Conservation (phyloP, 176 grass and related monocot species). For the Carex parvula region DNA sequence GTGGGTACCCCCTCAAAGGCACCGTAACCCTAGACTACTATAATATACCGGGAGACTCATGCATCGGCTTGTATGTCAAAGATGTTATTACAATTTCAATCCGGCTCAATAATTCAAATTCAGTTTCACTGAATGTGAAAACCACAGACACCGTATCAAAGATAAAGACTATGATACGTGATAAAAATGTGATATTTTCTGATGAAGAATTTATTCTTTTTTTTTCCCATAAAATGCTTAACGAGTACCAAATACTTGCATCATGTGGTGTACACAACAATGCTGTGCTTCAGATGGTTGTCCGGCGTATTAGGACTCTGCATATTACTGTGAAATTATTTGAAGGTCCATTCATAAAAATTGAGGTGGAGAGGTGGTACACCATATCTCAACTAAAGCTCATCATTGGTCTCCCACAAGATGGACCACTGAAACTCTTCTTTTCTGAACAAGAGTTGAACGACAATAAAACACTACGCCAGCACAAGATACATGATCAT, state of each 20-base stretch:
- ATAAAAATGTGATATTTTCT: slow-evolving; percentile 1
- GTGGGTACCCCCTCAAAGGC: background rate
- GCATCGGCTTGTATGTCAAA: slow-evolving; percentile 20
- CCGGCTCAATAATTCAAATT: background rate
- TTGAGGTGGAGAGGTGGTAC: too few relatives aligned
- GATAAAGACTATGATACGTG: slow-evolving; percentile 18
- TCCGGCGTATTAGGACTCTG: background rate
- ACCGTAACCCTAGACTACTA: background rate
- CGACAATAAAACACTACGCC: too few relatives aligned
- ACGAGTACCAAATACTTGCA: slow-evolving; percentile 14
- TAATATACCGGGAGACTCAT: slow-evolving; percentile 12
- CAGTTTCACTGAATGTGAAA: slow-evolving; percentile 13
- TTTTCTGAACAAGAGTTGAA: too few relatives aligned
- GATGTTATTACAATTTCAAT: slow-evolving; percentile 23
- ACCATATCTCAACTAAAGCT: too few relatives aligned
- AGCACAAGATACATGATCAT: too few relatives aligned
- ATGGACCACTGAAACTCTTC: too few relatives aligned
- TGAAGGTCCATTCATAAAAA: too few relatives aligned
- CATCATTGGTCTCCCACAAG: too few relatives aligned
- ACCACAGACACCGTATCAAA: slow-evolving; percentile 1
- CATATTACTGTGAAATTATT: background rate
- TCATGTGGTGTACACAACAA: slow-evolving; percentile 23
- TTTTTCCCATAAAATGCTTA: background rate
- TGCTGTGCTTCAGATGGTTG: slow-evolving; percentile 14
- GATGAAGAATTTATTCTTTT: background rate